Percentiles rank a stretch among this genome's conserved stretches.
Evolutionary conservation across 371 early-diverging fungal species (phyloP).

Genomic region (Mucor velutinosus): DNA sequence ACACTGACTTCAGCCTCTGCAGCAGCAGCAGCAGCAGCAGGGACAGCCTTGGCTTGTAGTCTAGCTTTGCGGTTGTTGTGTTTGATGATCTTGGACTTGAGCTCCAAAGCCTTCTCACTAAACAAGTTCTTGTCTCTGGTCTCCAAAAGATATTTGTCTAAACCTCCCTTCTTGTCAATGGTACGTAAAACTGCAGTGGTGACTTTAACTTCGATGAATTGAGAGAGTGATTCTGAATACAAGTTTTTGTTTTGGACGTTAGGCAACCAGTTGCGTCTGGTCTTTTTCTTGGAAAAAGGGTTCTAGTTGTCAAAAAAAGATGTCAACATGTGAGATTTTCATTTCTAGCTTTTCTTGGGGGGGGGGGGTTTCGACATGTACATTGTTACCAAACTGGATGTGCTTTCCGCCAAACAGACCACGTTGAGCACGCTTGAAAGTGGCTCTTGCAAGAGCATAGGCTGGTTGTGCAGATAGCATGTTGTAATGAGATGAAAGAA

Average conservation of each 20-base stretch:
- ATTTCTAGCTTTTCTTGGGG: no score
- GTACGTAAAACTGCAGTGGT: slow-evolving; percentile 76
- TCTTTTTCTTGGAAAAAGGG: slow-evolving; percentile 78
- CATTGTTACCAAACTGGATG: slow-evolving; percentile 82
- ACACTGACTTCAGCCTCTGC: neutral
- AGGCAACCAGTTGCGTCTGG: slow-evolving; percentile 82
- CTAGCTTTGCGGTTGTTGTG: slow-evolving; percentile 14
- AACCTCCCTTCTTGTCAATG: slow-evolving; percentile 86
- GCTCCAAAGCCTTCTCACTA: slow-evolving; percentile 52
- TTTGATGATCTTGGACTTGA: slow-evolving; percentile 21
- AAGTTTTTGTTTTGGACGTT: slow-evolving; percentile 76
- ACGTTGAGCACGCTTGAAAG: slow-evolving; percentile 62
- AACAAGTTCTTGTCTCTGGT: slow-evolving; percentile 70
- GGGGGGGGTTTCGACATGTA: slow-evolving; percentile 30
- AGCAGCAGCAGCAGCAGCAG: neutral
- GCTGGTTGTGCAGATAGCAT: slow-evolving; percentile 53
- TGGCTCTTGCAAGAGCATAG: slow-evolving; percentile 58
- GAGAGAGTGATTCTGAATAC: slow-evolving; percentile 68
- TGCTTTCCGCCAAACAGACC: slow-evolving; percentile 72
- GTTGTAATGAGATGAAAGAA: neutral
- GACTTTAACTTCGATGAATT: slow-evolving; percentile 63
- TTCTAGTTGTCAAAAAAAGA: slow-evolving; percentile 24
- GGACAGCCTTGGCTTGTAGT: slow-evolving; percentile 3
- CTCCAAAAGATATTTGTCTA: slow-evolving; percentile 76
- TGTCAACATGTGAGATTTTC: neutral